Evolutionary conservation across 768 basidiomycete species (phyloP).

Genomic region (Mrakia frigida): DNA sequence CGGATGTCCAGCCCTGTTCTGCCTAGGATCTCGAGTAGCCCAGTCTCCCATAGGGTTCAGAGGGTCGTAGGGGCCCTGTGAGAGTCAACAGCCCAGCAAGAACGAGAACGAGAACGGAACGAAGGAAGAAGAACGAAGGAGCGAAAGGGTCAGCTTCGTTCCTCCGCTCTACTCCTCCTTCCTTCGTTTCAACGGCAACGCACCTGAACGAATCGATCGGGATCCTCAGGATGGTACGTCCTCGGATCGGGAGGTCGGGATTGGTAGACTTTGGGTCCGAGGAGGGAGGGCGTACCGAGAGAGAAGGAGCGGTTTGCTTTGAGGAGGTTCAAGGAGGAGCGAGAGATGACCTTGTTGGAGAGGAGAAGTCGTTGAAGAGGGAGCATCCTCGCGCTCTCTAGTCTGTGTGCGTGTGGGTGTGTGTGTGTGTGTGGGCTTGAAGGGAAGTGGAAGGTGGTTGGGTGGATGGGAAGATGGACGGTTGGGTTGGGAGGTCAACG

Average conservation of each 20-base stretch:
- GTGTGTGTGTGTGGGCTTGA: too few relatives aligned
- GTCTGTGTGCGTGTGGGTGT: too few relatives aligned
- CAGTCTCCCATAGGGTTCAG: conserved; percentile 2
- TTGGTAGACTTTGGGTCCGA: neutral
- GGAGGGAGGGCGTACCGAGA: too few relatives aligned
- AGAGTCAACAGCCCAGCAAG: too few relatives aligned
- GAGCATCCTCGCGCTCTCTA: neutral
- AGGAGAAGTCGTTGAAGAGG: too few relatives aligned
- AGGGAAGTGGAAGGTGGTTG: too few relatives aligned
- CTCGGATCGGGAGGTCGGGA: neutral
- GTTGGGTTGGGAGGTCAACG: too few relatives aligned
- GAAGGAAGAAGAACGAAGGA: neutral
- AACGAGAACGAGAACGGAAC: neutral
- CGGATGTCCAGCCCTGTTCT: neutral
- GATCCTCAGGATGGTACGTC: neutral
- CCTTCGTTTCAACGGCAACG: neutral
- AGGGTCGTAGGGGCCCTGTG: neutral
- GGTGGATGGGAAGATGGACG: too few relatives aligned
- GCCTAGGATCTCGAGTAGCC: conserved; percentile 4
- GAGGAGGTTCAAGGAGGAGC: too few relatives aligned
- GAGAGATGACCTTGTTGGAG: too few relatives aligned
- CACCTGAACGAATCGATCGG: conserved; percentile 2
- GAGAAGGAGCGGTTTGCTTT: too few relatives aligned
- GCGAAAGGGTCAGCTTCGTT: neutral
- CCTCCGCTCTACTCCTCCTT: too few relatives aligned